phyloP scores from a whole-genome alignment of 75 land plant species.

The Selaginella moellendorffii region DNA sequence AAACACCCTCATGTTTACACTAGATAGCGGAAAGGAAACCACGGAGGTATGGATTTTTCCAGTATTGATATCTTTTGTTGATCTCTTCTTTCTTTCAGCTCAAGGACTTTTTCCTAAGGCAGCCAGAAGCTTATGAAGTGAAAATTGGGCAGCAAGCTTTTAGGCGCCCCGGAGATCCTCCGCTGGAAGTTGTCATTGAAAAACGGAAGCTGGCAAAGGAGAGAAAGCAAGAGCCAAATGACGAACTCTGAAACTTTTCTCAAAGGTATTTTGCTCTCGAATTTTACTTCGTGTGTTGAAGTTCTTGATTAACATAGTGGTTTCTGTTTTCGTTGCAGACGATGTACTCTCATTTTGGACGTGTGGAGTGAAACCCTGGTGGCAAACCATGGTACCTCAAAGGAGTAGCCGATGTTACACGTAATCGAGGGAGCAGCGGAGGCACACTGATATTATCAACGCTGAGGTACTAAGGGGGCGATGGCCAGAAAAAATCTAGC shows the following conservation, averaged over 20 bases:
- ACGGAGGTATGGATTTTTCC: conserved; percentile 38
- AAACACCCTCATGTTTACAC: conserved; percentile 77
- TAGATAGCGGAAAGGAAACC: conserved; percentile 56
- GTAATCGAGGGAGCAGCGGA: too few species aligned
- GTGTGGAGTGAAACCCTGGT: too few species aligned
- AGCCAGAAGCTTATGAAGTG: conserved; percentile 84
- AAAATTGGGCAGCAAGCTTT: conserved; percentile 71
- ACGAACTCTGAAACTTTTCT: neutral
- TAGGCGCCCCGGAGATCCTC: conserved; percentile 89
- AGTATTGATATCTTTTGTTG: neutral
- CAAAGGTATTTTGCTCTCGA: too few species aligned
- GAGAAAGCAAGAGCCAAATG: neutral
- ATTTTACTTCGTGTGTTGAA: too few species aligned
- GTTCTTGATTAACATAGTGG: too few species aligned
- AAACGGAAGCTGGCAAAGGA: neutral
- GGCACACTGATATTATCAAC: too few species aligned
- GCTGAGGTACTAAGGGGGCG: too few species aligned
- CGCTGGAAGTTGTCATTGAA: conserved; percentile 75
- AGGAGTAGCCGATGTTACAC: too few species aligned
- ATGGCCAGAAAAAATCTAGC: too few species aligned
- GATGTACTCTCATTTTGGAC: too few species aligned
- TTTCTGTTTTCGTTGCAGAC: too few species aligned
- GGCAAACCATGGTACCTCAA: too few species aligned
- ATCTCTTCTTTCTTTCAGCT: conserved; percentile 31
- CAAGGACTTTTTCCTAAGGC: conserved; percentile 65